Evolutionary conservation across 139 green algal species (phyloP), one percentile per base, ranked within the genome.

Genomic region (Chlorokybus atmophyticus): DNA sequence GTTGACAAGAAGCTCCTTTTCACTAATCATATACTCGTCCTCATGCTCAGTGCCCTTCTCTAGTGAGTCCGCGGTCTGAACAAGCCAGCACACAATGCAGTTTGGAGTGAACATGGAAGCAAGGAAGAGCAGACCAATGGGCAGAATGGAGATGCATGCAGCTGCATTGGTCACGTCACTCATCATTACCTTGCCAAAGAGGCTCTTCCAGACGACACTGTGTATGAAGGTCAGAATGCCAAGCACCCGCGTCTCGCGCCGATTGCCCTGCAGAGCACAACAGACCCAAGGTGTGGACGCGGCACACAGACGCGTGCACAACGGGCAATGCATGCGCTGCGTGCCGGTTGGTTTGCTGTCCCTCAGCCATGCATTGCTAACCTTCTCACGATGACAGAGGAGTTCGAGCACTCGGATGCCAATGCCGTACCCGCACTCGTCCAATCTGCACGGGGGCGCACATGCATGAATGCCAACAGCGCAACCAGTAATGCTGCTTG

Each of bases 21-120:
- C 90, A 35, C 64, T 87, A 64, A 98, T 94, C 82, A 94, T 92
- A 74, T 93, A 95, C 71, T 95, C 87, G 64, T 95, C 86, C 50
- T 94, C 86, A 2, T 81, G 82, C 72, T 88, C 73, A 6, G 65
- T 94, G 52, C 77, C 83, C 67, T 95, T 88, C 76, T 98, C 85
- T 57, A 98, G 69, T 59, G 93, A 87, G n/a, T 90, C 78, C 3
- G 90, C 90, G 14, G 76, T 31, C 53, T 70, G 40, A 17, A 2
- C 30, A 59, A 27, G 19, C 51, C n/a, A 23, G 2, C 47, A 53
- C 47, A n/a, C 47, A 53, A 24, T 2, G 17, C 29, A 19, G n/a
- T 8, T 32, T 25, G 27, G 27, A 10, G 25, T n/a, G n/a, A 53
- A 17, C 8, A 53, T 8, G 47, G n/a, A 53, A 47, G 8, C 47